A percentile compares a stretch with the other conserved stretches of the same genome.
phyloP scores from a whole-genome alignment of 2,329 filamentous ascomycete genomes.

The Phaeoacremonium minimum region DNA sequence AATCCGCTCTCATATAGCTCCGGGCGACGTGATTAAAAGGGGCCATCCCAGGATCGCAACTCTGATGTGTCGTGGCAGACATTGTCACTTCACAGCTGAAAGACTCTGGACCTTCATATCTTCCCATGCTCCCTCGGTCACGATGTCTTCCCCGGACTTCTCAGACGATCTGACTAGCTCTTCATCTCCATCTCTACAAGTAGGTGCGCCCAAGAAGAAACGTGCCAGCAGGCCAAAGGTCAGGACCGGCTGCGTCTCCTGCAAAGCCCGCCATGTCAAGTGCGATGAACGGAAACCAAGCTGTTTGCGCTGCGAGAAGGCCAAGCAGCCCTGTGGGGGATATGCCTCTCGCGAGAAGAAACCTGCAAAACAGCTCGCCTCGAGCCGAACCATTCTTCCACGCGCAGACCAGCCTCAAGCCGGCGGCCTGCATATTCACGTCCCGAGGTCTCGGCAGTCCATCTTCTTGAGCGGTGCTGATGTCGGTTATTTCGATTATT shows the following conservation, averaged over 20 bases:
- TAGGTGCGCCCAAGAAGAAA: neutral
- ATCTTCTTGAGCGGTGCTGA: slow-evolving; percentile 6
- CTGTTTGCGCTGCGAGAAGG: slow-evolving; percentile 10
- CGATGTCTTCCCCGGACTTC: slow-evolving; percentile 5
- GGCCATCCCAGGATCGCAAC: too few relatives aligned
- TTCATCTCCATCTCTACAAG: slow-evolving; percentile 7
- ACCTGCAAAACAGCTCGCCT: too few relatives aligned
- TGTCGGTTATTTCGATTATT: slow-evolving; percentile 13
- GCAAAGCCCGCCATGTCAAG: slow-evolving; percentile 15
- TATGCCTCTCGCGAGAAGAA: too few relatives aligned
- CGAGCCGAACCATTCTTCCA: too few relatives aligned
- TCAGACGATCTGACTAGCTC: slow-evolving; percentile 8
- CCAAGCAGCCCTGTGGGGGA: neutral
- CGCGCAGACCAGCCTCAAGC: too few relatives aligned
- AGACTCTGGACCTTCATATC: too few relatives aligned
- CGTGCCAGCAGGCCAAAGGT: slow-evolving; percentile 12
- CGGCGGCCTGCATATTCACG: too few relatives aligned
- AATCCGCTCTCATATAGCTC: too few relatives aligned
- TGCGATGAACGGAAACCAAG: slow-evolving; percentile 18
- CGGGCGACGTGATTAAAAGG: too few relatives aligned
- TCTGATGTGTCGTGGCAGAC: too few relatives aligned
- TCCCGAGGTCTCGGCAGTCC: too few relatives aligned
- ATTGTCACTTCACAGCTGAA: too few relatives aligned
- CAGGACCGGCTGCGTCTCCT: slow-evolving; percentile 13
- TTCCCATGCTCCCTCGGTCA: slow-evolving; percentile 7